These are phyloP conservation scores for Fusarium nurragi DNA, from an alignment of 2,329 filamentous ascomycete species.

Conservation along the genomic window DNA sequence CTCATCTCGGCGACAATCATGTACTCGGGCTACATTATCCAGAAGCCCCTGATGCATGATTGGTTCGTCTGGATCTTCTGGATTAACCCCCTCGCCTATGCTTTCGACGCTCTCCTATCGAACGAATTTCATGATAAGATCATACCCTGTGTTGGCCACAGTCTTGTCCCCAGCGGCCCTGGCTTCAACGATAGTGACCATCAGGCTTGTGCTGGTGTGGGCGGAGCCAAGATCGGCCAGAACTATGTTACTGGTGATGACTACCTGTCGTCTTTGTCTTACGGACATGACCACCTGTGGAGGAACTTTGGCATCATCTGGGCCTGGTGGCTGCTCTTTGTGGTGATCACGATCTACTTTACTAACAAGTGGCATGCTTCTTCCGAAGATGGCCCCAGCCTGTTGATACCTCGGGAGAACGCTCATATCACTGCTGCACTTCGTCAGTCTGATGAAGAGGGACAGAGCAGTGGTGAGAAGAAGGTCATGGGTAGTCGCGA, in stretches of 20 bases:
- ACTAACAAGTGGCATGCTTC: slow-evolving; percentile 66
- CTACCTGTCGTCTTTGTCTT: slow-evolving; percentile 65
- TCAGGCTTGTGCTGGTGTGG: slow-evolving; percentile 67
- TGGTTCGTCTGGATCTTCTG: slow-evolving; percentile 73
- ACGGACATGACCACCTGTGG: slow-evolving; percentile 63
- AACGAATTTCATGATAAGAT: slow-evolving; percentile 74
- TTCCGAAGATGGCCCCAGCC: slow-evolving; percentile 61
- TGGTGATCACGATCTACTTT: slow-evolving; percentile 64
- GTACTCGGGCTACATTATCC: slow-evolving; percentile 72
- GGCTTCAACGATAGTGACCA: slow-evolving; percentile 55
- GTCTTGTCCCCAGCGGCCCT: slow-evolving; percentile 62
- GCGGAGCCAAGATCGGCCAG: slow-evolving; percentile 61
- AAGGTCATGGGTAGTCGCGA: slow-evolving; percentile 2
- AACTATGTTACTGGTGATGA: slow-evolving; percentile 64
- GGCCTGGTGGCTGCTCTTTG: slow-evolving; percentile 70
- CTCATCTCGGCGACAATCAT: slow-evolving; percentile 63
- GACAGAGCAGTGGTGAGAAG: slow-evolving; percentile 44
- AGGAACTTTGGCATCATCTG: slow-evolving; percentile 70
- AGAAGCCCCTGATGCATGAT: slow-evolving; percentile 68
- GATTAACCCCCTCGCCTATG: slow-evolving; percentile 75
- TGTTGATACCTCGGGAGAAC: slow-evolving; percentile 71
- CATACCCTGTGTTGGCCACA: slow-evolving; percentile 59
- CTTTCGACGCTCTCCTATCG: slow-evolving; percentile 72
- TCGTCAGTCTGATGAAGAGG: slow-evolving; percentile 60
- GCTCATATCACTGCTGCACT: slow-evolving; percentile 50